phyloP scores from a whole-genome alignment of 345 rosid species.

The Dipteronia sinensis region DNA sequence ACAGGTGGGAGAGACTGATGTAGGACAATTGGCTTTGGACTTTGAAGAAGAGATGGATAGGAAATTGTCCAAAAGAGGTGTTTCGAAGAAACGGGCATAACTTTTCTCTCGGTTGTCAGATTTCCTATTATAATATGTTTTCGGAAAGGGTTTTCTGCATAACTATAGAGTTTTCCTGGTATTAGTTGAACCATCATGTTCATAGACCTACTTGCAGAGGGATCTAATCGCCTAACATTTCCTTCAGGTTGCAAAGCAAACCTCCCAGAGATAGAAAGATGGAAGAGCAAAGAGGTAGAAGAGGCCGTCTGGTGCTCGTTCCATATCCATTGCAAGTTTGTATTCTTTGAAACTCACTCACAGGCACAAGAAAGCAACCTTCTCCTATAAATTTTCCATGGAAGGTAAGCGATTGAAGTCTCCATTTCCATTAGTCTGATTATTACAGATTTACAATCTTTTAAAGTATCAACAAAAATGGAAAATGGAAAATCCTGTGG shows the following conservation, averaged over 20 bases:
- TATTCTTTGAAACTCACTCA: neutral
- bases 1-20: too few relatives aligned
- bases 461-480: too few relatives aligned
- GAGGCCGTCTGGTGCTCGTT: constrained; percentile 43
- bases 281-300: constrained; percentile 4
- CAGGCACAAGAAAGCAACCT: neutral
- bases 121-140: too few relatives aligned
- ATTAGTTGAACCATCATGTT: too few relatives aligned
- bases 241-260: neutral
- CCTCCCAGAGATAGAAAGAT: neutral
- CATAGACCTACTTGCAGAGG: neutral
- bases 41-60: too few relatives aligned
- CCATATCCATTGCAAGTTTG: constrained; percentile 52
- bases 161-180: too few relatives aligned
- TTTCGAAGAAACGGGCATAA: too few relatives aligned
- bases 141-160: too few relatives aligned
- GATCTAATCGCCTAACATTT: neutral
- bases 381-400: neutral
- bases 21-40: too few relatives aligned
- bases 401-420: neutral
- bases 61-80: too few relatives aligned
- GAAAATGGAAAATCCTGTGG: neutral
- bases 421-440: neutral
- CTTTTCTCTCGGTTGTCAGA: too few relatives aligned
- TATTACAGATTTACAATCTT: neutral